These are phyloP conservation scores for Penicillium sp. DNA, from an alignment of 2,329 filamentous ascomycete genomes.

Conservation along the genomic window DNA sequence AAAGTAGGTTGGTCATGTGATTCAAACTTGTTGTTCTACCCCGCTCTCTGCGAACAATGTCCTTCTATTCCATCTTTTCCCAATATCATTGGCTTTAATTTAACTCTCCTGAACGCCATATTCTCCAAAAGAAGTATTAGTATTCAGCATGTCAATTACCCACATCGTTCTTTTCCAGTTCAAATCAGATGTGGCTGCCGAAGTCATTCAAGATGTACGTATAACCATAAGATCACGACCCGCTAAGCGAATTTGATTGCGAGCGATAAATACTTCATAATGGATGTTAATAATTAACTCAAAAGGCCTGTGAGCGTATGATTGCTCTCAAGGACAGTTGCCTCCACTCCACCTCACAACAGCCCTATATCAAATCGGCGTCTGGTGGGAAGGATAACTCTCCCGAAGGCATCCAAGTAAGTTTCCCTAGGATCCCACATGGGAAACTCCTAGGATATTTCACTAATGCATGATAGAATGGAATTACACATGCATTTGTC, in stretches of 20 bases:
- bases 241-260: background rate
- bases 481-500: slow-evolving; percentile 67
- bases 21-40: no score
- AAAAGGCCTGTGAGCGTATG: slow-evolving; percentile 56
- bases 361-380: slow-evolving; percentile 59
- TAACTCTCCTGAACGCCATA: no score
- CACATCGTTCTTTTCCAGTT: slow-evolving; percentile 69
- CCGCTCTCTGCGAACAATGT: no score
- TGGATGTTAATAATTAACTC: background rate
- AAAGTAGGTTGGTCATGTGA: no score
- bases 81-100: no score
- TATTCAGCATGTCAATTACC: slow-evolving; percentile 56
- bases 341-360: slow-evolving; percentile 56
- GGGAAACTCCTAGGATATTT: background rate
- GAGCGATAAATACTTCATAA: background rate
- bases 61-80: no score
- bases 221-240: background rate
- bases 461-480: slow-evolving; percentile 41
- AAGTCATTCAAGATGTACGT: slow-evolving; percentile 57
- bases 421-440: slow-evolving; percentile 5
- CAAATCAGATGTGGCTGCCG: slow-evolving; percentile 50
- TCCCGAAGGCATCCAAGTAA: slow-evolving; percentile 59
- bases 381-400: slow-evolving; percentile 63
- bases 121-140: no score
- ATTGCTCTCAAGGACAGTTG: slow-evolving; percentile 58